Evolutionary conservation across 345 rosid genomes (phyloP).

Genomic region (Melaleuca quinquenervia): DNA sequence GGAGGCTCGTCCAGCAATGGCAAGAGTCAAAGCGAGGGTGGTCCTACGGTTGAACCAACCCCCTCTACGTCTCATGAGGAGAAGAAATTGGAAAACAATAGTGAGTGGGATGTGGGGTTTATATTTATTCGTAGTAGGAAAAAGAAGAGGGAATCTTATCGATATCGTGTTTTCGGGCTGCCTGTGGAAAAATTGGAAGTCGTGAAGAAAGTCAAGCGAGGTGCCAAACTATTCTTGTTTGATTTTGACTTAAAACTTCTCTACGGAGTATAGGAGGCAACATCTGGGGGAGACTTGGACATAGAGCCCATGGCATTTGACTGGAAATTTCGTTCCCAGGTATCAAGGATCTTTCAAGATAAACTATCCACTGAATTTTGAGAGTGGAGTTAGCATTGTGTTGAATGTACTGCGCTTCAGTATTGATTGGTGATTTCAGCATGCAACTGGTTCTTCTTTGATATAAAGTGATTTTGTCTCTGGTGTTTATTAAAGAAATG

Average conservation of each 20-base stretch:
- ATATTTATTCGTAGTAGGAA: slow-evolving; percentile 18
- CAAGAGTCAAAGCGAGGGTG: not conserved
- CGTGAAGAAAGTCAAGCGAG: slow-evolving; percentile 10
- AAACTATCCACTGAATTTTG: not conserved
- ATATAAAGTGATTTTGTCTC: not conserved
- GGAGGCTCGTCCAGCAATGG: not conserved
- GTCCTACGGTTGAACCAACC: not conserved
- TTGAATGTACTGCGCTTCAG: not conserved
- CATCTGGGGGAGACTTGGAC: slow-evolving; percentile 16
- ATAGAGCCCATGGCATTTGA: slow-evolving; percentile 19
- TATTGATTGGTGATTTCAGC: not conserved
- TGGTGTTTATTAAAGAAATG: not conserved
- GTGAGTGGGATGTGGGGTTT: slow-evolving; percentile 5
- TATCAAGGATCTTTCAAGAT: not conserved
- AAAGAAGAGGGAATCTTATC: slow-evolving; percentile 17
- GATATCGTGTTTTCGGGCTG: slow-evolving; percentile 24
- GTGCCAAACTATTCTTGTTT: slow-evolving; percentile 16
- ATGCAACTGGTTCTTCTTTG: not conserved
- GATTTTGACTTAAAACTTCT: slow-evolving; percentile 24
- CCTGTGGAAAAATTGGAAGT: slow-evolving; percentile 6
- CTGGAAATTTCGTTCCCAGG: slow-evolving; percentile 23
- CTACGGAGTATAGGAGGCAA: slow-evolving; percentile 17
- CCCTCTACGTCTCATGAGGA: not conserved
- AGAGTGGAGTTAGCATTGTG: not conserved
- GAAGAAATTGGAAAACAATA: not conserved